phyloP scores from a whole-genome alignment of 2,329 filamentous ascomycete species.

The Sporothrix mexicana region DNA sequence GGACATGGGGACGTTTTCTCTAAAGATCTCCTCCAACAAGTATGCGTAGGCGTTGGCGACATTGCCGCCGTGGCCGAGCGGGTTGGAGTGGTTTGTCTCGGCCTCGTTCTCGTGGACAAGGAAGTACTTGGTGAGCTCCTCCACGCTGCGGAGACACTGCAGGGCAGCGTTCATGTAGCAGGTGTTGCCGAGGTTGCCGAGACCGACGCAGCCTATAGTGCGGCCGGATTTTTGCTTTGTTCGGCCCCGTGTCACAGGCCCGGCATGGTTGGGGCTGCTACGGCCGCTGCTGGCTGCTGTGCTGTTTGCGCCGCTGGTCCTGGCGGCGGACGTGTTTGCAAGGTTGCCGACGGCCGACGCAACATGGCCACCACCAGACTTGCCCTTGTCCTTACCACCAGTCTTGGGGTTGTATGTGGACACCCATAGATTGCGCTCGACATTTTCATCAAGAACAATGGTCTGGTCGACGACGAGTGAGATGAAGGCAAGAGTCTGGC shows the following conservation, averaged over 20 bases:
- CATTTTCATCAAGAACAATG: slow-evolving; percentile 82
- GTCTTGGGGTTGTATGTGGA: slow-evolving; percentile 52
- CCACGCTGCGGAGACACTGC: slow-evolving; percentile 91
- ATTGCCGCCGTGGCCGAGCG: slow-evolving; percentile 81
- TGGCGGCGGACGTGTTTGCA: slow-evolving; percentile 51
- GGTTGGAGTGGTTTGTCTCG: slow-evolving; percentile 86
- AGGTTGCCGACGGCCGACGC: slow-evolving; percentile 66
- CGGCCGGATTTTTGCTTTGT: slow-evolving; percentile 72
- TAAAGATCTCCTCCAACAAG: slow-evolving; percentile 79
- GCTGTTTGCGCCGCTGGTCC: slow-evolving; percentile 43
- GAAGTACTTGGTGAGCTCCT: slow-evolving; percentile 93
- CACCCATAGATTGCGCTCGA: slow-evolving; percentile 64
- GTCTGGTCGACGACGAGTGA: slow-evolving; percentile 75
- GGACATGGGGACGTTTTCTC: slow-evolving; percentile 67
- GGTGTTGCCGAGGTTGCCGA: slow-evolving; percentile 92
- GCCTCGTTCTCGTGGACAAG: slow-evolving; percentile 72
- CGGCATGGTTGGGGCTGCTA: slow-evolving; percentile 68
- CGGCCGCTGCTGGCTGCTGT: slow-evolving; percentile 63
- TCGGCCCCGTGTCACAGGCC: slow-evolving; percentile 72
- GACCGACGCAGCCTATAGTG: slow-evolving; percentile 76
- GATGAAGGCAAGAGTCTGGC: slow-evolving; percentile 66
- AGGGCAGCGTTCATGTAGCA: slow-evolving; percentile 99
- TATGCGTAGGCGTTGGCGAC: slow-evolving; percentile 85
- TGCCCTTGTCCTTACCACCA: slow-evolving; percentile 40
- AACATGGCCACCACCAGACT: slow-evolving; percentile 45